Percentiles rank a stretch among this genome's conserved stretches.
Conservation (phyloP, 2,329 filamentous ascomycete species). For the Botrytis elliptica region DNA sequence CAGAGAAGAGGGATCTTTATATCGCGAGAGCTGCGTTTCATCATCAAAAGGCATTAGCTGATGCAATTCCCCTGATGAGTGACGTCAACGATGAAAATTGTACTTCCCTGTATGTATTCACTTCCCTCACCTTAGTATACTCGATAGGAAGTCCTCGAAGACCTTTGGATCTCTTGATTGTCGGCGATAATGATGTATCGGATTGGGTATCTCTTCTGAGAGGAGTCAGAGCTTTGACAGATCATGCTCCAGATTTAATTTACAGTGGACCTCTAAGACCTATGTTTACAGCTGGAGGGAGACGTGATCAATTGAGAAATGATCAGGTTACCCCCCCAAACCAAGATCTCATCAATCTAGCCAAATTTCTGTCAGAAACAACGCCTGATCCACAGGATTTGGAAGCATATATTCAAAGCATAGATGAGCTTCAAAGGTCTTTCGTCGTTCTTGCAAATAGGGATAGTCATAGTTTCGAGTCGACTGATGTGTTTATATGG, state of each 20-base stretch:
- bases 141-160: constrained; percentile 41
- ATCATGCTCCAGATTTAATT: constrained; percentile 34
- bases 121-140: constrained; percentile 42
- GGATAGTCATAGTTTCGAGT: constrained; percentile 36
- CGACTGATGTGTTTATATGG: constrained; percentile 45
- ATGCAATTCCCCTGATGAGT: constrained; percentile 40
- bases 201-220: constrained; percentile 44
- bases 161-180: constrained; percentile 41
- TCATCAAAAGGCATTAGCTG: constrained; percentile 38
- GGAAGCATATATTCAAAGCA: constrained; percentile 37
- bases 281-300: constrained; percentile 17
- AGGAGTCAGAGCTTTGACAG: constrained; percentile 40
- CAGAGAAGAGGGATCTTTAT: constrained; percentile 43
- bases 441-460: constrained; percentile 34
- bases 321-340: constrained; percentile 22
- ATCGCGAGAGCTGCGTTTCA: constrained; percentile 42
- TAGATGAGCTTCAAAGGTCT: constrained; percentile 41
- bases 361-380: constrained; percentile 26
- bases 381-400: constrained; percentile 29
- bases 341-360: constrained; percentile 24
- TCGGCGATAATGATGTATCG: constrained; percentile 39
- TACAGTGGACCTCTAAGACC: constrained; percentile 29
- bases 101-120: constrained; percentile 43
- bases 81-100: constrained; percentile 40
- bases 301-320: constrained; percentile 27